Evolutionary conservation across 2,329 filamentous ascomycete species (phyloP).

Genomic region (Penicillium glabrum): DNA sequence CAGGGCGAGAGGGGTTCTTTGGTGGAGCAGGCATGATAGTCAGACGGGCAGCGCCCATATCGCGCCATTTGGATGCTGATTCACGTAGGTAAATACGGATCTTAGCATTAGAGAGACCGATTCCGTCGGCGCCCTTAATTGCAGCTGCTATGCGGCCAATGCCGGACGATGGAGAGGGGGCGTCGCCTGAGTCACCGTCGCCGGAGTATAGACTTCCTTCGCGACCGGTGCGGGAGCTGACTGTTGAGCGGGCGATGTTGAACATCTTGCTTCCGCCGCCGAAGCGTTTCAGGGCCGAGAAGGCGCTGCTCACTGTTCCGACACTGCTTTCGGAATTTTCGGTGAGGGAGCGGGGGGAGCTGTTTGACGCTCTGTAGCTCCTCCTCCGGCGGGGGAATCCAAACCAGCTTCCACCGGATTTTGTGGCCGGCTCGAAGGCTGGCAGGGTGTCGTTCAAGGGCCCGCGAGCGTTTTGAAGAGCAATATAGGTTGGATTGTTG

Average conservation of each 20-base stretch:
- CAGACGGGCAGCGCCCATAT: constrained; percentile 80
- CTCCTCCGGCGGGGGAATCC: constrained; percentile 53
- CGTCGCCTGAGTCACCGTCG: constrained; percentile 46
- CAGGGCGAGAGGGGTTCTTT: constrained; percentile 30
- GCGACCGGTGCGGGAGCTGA: constrained; percentile 59
- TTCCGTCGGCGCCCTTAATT: constrained; percentile 58
- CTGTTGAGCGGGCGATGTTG: constrained; percentile 77
- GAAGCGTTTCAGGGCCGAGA: constrained; percentile 74
- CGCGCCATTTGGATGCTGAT: constrained; percentile 77
- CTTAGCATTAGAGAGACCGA: constrained; percentile 70
- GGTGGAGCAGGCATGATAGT: constrained; percentile 68
- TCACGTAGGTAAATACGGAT: constrained; percentile 83
- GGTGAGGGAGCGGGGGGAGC: constrained; percentile 55
- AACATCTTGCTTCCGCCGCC: constrained; percentile 72
- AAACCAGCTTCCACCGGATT: constrained; percentile 42
- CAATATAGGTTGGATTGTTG: constrained; percentile 87
- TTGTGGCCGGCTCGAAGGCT: constrained; percentile 46
- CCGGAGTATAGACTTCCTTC: constrained; percentile 60
- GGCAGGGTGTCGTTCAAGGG: constrained; percentile 55
- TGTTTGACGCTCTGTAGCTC: constrained; percentile 57
- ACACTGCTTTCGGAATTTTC: constrained; percentile 72
- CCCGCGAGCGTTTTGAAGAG: constrained; percentile 69
- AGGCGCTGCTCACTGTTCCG: constrained; percentile 74
- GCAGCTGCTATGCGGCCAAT: constrained; percentile 51
- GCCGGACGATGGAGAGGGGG: constrained; percentile 58